Conservation (phyloP, 2,329 filamentous ascomycete species). For the Diplodia sapinea region DNA sequence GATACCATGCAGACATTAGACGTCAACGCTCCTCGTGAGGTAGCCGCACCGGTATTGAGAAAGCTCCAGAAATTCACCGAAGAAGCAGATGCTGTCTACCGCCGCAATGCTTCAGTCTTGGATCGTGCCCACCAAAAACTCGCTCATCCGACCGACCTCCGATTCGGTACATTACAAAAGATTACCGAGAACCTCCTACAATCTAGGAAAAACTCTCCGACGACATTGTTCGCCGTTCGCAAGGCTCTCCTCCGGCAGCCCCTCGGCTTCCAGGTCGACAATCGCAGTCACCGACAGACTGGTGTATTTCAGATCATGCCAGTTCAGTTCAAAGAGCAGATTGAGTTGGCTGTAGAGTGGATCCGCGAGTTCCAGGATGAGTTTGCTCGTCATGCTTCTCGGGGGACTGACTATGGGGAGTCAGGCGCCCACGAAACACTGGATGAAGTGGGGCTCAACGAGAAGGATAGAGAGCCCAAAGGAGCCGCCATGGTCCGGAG, state of each 20-base stretch:
- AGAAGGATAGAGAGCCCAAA: not conserved
- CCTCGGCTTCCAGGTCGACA: conserved; percentile 64
- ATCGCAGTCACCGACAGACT: conserved; percentile 57
- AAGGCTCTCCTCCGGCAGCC: conserved; percentile 66
- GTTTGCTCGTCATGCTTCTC: conserved; percentile 41
- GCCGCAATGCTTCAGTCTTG: conserved; percentile 52
- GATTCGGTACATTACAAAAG: conserved; percentile 55
- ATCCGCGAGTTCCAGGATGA: conserved; percentile 62
- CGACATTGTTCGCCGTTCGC: conserved; percentile 72
- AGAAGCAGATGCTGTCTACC: conserved; percentile 56
- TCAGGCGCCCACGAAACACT: too few relatives aligned
- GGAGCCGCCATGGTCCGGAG: conserved; percentile 42
- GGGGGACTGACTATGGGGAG: too few relatives aligned
- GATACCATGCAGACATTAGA: conserved; percentile 47
- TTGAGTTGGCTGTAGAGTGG: conserved; percentile 59
- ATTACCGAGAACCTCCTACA: conserved; percentile 53
- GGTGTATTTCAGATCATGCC: conserved; percentile 69
- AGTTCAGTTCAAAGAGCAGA: conserved; percentile 58
- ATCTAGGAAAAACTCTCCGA: conserved; percentile 50
- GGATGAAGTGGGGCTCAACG: not conserved
- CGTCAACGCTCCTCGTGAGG: conserved; percentile 52
- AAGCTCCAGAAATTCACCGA: conserved; percentile 53
- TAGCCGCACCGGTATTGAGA: conserved; percentile 53
- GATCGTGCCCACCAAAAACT: conserved; percentile 58
- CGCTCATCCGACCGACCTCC: conserved; percentile 51